Conservation (phyloP, 202 grass and related monocot genomes). For the Hordeum pubiflorum region DNA sequence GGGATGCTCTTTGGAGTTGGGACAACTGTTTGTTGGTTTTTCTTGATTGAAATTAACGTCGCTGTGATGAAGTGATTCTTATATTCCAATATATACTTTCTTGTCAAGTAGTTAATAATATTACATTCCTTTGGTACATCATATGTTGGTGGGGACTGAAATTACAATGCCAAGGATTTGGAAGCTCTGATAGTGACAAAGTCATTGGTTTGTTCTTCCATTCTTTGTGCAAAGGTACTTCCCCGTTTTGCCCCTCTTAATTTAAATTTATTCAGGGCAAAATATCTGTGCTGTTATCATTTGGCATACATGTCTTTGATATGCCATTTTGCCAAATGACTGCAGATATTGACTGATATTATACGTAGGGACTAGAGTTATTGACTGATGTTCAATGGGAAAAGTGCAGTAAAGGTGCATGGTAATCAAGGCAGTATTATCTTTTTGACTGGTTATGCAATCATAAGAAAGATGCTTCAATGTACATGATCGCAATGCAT, state of each 20-base stretch:
- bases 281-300: slow-evolving; percentile 9
- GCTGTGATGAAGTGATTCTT: not conserved
- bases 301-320: slow-evolving; percentile 20
- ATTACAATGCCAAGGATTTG: slow-evolving; percentile 34
- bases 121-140: slow-evolving; percentile 18
- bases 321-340: not conserved
- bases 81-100: not conserved
- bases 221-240: slow-evolving; percentile 30
- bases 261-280: not conserved
- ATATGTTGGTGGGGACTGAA: slow-evolving; percentile 24
- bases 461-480: not conserved
- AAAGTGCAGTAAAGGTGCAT: not conserved
- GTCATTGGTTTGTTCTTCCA: slow-evolving; percentile 12
- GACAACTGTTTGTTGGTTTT: slow-evolving; percentile 1
- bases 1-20: slow-evolving; percentile 1
- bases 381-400: not conserved
- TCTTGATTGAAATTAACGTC: slow-evolving; percentile 4
- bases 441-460: not conserved
- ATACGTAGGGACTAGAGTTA: not conserved
- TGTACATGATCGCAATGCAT: not conserved
- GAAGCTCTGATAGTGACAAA: slow-evolving; percentile 9
- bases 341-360: not conserved
- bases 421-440: not conserved
- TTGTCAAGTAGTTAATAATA: slow-evolving; percentile 10
- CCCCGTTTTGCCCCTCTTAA: slow-evolving; percentile 9